These are phyloP conservation scores for Reticulascus tulasneorum DNA, from an alignment of 2,329 filamentous ascomycete genomes.

Conservation along the genomic window DNA sequence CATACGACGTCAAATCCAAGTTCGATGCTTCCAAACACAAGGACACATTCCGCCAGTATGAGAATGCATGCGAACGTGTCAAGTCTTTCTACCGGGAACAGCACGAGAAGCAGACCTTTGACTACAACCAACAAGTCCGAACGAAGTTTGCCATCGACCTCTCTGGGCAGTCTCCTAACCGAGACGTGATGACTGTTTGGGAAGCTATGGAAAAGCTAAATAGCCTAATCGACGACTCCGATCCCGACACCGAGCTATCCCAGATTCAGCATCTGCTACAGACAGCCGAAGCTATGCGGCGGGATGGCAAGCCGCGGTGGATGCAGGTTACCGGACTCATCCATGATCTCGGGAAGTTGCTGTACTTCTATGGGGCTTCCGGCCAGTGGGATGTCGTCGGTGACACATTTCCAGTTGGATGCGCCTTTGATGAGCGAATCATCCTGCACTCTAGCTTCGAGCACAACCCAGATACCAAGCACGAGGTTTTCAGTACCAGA, in stretches of 20 bases:
- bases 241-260: slow-evolving; percentile 81
- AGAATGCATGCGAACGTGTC: slow-evolving; percentile 77
- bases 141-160: slow-evolving; percentile 43
- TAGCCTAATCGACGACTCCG: slow-evolving; percentile 84
- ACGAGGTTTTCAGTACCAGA: slow-evolving; percentile 71
- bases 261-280: slow-evolving; percentile 91
- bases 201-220: slow-evolving; percentile 90
- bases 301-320: slow-evolving; percentile 78
- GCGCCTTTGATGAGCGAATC: slow-evolving; percentile 69
- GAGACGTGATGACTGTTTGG: slow-evolving; percentile 79
- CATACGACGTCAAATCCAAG: slow-evolving; percentile 47
- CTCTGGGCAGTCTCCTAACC: slow-evolving; percentile 56
- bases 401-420: slow-evolving; percentile 77
- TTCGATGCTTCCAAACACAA: slow-evolving; percentile 78
- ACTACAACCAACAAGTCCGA: slow-evolving; percentile 80
- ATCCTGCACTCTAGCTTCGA: slow-evolving; percentile 77
- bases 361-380: slow-evolving; percentile 76
- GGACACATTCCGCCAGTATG: slow-evolving; percentile 76
- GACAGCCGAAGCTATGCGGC: slow-evolving; percentile 82
- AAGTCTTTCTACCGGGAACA: slow-evolving; percentile 80
- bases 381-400: slow-evolving; percentile 94
- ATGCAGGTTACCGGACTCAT: slow-evolving; percentile 76
- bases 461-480: slow-evolving; percentile 67
- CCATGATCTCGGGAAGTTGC: slow-evolving; percentile 76
- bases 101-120: slow-evolving; percentile 68